Base-by-base conservation (phyloP, 768 basidiomycete genomes). In the Auricularia sp. region DNA sequence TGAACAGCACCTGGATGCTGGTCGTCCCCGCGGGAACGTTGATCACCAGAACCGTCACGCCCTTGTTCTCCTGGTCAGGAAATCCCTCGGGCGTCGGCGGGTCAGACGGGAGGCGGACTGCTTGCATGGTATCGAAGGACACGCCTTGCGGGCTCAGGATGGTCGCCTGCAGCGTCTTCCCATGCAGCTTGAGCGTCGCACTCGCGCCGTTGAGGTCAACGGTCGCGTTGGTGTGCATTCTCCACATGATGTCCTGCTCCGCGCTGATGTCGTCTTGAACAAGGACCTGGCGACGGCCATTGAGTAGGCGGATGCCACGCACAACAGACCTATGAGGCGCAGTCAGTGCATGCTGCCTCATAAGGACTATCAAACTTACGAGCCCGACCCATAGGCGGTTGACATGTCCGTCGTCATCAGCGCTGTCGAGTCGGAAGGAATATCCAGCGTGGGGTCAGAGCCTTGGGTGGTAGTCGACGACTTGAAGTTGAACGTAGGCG, bases 221-320 rank as follows among this genome's bases (percentile, higher is more conserved):
- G 3, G 93, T 92, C 13, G 96, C 95, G 76, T 98, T 98, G 65
- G 96, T 98, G 76, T 98, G 94, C 82, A 92, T 90, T 59, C 93
- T 86, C 96, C 96, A 97, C 78, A 87, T 83, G 56, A 97, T 73
- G n/a, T 80, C 69, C 6, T 74, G 78, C 42, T 80, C 75, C 1
- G 86, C 78, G n/a, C 75, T 81, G 71, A 98, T 87, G 72, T 99
- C 97, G 76, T 98, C 96, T 74, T 96, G 96, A 56, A 99, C 73
- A 14, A 99, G 84, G 16, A 98, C 87, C 76, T 97, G 97, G 66
- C 81, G 83, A 67, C 97, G 86, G 44, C 77, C 79, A 75, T 98
- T 98, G 68, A 98, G 70, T 65, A 87, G 72, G 58, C 94, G 90
- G 63, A 94, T 78, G 62, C 95, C 97, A 66, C 97, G 94, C 71